A percentile compares a stretch with the other conserved stretches of the same genome.
Conservation (phyloP, 441 rosid species). For the Arabidopsis hybrid region DNA sequence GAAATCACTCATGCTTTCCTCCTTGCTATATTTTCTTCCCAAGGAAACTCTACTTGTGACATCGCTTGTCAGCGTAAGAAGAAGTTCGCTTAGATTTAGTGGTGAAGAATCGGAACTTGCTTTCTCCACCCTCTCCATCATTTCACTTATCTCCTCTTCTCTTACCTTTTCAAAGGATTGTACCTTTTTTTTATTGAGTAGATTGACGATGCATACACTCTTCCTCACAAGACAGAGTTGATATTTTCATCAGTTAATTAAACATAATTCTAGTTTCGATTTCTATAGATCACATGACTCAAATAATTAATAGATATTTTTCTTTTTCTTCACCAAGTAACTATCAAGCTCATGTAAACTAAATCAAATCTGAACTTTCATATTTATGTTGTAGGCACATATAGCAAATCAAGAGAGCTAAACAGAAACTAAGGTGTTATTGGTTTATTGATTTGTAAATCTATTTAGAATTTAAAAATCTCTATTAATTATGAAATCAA, state of each 20-base stretch:
- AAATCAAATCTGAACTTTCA: too few species aligned
- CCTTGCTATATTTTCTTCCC: not conserved
- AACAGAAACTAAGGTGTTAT: too few species aligned
- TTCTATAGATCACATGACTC: too few species aligned
- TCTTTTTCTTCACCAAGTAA: too few species aligned
- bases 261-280: too few species aligned
- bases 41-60: not conserved
- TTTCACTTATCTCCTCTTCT: not conserved
- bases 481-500: too few species aligned
- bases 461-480: too few species aligned
- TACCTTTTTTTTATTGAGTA: not conserved
- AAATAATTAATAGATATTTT: too few species aligned
- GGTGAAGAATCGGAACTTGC: not conserved
- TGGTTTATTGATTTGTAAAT: too few species aligned
- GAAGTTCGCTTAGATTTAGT: not conserved
- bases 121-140: not conserved
- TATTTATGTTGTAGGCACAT: too few species aligned
- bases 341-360: too few species aligned
- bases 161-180: not conserved
- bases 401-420: too few species aligned
- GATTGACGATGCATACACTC: not conserved
- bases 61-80: not conserved
- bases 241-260: not conserved
- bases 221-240: not conserved
- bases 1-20: not conserved